Percentiles rank a stretch among this genome's conserved stretches.
phyloP scores from a whole-genome alignment of 2,329 filamentous ascomycete genomes.

The Cytospora leucostoma region DNA sequence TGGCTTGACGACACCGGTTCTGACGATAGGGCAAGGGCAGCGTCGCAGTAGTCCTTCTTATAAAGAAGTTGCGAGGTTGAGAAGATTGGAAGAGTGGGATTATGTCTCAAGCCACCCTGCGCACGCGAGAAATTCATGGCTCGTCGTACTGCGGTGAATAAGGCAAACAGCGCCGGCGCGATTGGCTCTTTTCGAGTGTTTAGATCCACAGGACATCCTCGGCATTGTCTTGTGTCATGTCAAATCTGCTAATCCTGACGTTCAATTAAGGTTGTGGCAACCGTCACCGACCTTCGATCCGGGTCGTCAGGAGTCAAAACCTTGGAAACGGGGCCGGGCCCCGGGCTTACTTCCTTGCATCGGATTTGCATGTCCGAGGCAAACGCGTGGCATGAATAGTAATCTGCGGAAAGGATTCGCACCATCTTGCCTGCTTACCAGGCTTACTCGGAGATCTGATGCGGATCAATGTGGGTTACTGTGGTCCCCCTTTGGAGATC shows the following conservation, averaged over 20 bases:
- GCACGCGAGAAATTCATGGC: neutral
- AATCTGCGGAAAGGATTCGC: neutral
- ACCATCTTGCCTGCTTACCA: neutral
- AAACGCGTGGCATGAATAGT: neutral
- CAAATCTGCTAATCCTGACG: constrained; percentile 11
- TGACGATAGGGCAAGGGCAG: neutral
- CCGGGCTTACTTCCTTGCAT: neutral
- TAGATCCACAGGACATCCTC: constrained; percentile 16
- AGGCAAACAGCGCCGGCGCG: constrained; percentile 9
- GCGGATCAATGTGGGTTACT: neutral
- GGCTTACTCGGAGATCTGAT: neutral
- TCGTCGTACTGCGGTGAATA: neutral
- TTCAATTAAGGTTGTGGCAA: constrained; percentile 11
- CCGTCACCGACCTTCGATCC: neutral
- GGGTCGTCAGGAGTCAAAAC: too few relatives aligned
- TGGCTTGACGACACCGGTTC: neutral
- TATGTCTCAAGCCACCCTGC: neutral
- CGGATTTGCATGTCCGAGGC: neutral
- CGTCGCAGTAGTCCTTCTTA: neutral
- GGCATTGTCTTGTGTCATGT: constrained; percentile 13
- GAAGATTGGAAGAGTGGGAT: neutral
- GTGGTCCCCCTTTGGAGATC: neutral
- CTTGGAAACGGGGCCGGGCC: too few relatives aligned
- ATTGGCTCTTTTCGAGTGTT: constrained; percentile 7
- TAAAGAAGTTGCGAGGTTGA: neutral